Evolutionary conservation across 345 rosid species (phyloP).

Genomic region (Garcia nutans): DNA sequence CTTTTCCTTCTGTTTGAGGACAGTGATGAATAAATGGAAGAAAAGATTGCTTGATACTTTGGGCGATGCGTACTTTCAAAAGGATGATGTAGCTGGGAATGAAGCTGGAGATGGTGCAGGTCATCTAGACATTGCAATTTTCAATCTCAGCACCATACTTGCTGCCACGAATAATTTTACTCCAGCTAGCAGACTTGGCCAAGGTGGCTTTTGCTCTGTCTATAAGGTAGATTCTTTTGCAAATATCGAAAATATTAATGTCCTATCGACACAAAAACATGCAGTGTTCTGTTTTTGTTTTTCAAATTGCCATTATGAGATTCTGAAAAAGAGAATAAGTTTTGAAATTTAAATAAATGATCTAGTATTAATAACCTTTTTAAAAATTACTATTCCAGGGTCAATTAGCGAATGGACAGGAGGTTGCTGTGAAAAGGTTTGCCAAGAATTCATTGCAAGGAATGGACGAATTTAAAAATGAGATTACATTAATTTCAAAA

Average conservation of each 20-base stretch:
- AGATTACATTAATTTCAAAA: neutral
- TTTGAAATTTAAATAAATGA: no score
- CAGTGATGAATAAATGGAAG: neutral
- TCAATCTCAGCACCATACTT: neutral
- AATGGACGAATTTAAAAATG: neutral
- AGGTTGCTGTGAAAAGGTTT: neutral
- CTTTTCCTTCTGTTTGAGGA: neutral
- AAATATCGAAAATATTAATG: neutral
- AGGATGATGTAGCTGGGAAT: no score
- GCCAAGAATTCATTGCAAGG: neutral
- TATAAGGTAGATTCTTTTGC: neutral
- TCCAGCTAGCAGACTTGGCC: neutral
- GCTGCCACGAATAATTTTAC: neutral
- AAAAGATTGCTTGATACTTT: neutral
- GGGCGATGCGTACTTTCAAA: no score
- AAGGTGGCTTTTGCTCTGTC: neutral
- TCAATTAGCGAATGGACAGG: neutral
- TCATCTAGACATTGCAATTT: neutral
- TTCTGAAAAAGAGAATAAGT: neutral
- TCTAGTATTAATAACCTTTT: no score
- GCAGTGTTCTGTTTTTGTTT: neutral
- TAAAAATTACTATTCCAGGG: neutral
- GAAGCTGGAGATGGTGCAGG: neutral
- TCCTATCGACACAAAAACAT: no score
- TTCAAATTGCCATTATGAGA: neutral